These are phyloP conservation scores for Pleurotus giganteus DNA, from an alignment of 768 basidiomycete species.

Conservation along the genomic window DNA sequence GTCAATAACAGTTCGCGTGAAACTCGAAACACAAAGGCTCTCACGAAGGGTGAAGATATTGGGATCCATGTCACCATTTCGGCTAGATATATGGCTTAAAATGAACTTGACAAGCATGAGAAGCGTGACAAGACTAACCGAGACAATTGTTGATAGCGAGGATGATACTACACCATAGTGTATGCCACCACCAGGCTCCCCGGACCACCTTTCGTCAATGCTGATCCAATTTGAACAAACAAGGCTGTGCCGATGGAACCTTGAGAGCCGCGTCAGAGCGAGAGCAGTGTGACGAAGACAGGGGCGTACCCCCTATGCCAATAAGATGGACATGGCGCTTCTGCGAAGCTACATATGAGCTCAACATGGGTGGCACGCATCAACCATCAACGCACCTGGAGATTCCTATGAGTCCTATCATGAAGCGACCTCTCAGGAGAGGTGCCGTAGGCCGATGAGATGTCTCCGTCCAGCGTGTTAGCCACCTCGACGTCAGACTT, in stretches of 20 bases:
- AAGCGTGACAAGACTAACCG: constrained; percentile 22
- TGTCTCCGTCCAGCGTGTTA: neutral
- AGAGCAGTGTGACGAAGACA: constrained; percentile 1
- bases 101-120: constrained; percentile 22
- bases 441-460: neutral
- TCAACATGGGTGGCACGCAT: neutral
- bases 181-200: constrained; percentile 51
- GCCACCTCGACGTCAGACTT: neutral
- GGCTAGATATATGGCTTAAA: constrained; percentile 37
- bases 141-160: constrained; percentile 48
- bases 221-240: constrained; percentile 69
- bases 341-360: constrained; percentile 23
- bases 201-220: constrained; percentile 62
- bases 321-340: constrained; percentile 52
- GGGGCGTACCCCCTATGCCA: constrained; percentile 41
- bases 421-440: constrained; percentile 9
- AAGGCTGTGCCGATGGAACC: constrained; percentile 77
- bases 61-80: constrained; percentile 87
- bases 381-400: constrained; percentile 28
- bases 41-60: constrained; percentile 72
- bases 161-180: constrained; percentile 46
- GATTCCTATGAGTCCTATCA: constrained; percentile 36
- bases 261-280: constrained; percentile 11
- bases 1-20: neutral
- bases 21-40: constrained; percentile 15